Percentiles rank a stretch among this genome's conserved stretches.
phyloP scores from a whole-genome alignment of 768 basidiomycete species.

The Lactarius deliciosus region DNA sequence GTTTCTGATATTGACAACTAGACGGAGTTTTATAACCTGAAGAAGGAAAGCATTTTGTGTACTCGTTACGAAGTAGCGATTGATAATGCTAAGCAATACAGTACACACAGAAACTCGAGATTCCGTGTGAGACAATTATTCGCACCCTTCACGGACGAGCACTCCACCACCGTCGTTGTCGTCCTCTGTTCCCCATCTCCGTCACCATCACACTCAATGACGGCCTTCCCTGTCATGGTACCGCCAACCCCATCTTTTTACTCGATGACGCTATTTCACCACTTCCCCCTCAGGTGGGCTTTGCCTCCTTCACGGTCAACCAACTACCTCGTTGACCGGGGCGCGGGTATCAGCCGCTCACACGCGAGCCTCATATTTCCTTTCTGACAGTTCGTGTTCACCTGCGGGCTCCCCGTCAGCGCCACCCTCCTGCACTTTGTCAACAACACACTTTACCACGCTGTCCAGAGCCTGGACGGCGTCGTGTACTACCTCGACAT shows the following conservation, averaged over 20 bases:
- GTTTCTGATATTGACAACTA: conserved; percentile 5
- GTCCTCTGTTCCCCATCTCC: too few species aligned
- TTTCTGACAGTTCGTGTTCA: conserved; percentile 68
- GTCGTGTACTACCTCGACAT: conserved; percentile 42
- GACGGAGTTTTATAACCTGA: neutral
- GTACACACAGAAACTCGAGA: too few species aligned
- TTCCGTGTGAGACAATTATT: too few species aligned
- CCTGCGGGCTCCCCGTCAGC: conserved; percentile 60
- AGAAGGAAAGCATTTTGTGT: conserved; percentile 11
- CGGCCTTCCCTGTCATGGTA: too few species aligned
- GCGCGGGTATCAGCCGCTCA: conserved; percentile 49
- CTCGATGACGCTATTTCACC: too few species aligned
- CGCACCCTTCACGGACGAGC: too few species aligned
- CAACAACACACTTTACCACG: conserved; percentile 36
- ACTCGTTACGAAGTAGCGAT: conserved; percentile 13
- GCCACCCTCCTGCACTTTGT: conserved; percentile 57
- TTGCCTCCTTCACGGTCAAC: conserved; percentile 64
- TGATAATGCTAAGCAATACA: too few species aligned
- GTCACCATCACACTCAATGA: too few species aligned
- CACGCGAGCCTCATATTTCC: conserved; percentile 65
- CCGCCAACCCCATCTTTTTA: too few species aligned
- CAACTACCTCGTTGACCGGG: conserved; percentile 56
- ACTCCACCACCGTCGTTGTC: too few species aligned
- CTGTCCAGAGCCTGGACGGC: conserved; percentile 55
- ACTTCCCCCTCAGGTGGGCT: too few species aligned